Evolutionary conservation across 2,329 filamentous ascomycete species (phyloP).

Genomic region (Neurospora sp.): DNA sequence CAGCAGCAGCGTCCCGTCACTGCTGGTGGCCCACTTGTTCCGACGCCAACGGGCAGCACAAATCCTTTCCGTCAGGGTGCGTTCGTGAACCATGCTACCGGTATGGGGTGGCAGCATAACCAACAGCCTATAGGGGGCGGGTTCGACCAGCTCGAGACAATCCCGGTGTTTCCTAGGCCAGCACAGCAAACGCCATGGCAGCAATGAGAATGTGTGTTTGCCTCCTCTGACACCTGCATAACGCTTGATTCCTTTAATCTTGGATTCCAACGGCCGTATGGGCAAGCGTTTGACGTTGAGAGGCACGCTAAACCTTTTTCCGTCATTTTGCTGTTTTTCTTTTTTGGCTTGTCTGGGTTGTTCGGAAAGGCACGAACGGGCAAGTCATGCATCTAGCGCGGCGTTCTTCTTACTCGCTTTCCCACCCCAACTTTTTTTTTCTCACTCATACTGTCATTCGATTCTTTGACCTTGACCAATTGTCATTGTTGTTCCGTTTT

Average conservation of each 20-base stretch:
- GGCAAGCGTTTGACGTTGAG: not conserved
- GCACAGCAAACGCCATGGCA: conserved; percentile 55
- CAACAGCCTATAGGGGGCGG: conserved; percentile 73
- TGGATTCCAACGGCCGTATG: not conserved
- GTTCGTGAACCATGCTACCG: conserved; percentile 82
- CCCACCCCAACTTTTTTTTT: conserved; percentile 4
- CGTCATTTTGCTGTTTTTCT: not conserved
- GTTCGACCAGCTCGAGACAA: conserved; percentile 67
- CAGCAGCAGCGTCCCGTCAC: conserved; percentile 35
- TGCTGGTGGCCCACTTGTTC: conserved; percentile 42
- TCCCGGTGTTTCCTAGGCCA: conserved; percentile 79
- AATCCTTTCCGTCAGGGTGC: conserved; percentile 91
- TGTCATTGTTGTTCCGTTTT: not conserved
- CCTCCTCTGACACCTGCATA: not conserved
- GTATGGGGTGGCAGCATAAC: conserved; percentile 77
- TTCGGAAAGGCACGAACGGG: not conserved
- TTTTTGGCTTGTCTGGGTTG: not conserved
- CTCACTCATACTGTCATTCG: conserved; percentile 9
- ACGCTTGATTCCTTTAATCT: not conserved
- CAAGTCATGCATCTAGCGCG: conserved; percentile 14
- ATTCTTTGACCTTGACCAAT: not conserved
- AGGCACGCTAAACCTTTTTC: not conserved
- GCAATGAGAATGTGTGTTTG: conserved; percentile 24
- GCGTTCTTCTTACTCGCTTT: conserved; percentile 7
- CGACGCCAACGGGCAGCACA: conserved; percentile 77